phyloP scores from a whole-genome alignment of 2,329 filamentous ascomycete genomes.

The Cercospora citrullina region DNA sequence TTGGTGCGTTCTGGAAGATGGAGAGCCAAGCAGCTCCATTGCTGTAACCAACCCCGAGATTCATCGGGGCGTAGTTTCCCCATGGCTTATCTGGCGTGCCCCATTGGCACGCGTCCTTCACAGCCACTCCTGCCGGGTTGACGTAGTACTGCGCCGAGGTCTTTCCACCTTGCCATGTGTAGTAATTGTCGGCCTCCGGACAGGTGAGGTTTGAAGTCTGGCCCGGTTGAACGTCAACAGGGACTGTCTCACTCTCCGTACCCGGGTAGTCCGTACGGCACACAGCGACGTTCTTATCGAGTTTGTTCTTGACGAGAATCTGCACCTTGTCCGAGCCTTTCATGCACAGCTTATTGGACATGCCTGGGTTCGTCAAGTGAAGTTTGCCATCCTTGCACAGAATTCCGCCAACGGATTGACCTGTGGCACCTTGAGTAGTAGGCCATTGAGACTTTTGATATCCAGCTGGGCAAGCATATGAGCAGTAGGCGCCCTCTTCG shows the following conservation, averaged over 20 bases:
- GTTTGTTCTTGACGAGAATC: conserved; percentile 73
- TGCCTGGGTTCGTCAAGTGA: conserved; percentile 68
- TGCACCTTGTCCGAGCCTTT: conserved; percentile 62
- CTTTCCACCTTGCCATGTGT: conserved; percentile 68
- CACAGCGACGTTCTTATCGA: conserved; percentile 65
- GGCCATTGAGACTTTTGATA: conserved; percentile 96
- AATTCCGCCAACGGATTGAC: conserved; percentile 85
- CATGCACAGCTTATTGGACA: conserved; percentile 71
- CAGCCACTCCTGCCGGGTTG: conserved; percentile 72
- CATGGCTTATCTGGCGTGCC: conserved; percentile 56
- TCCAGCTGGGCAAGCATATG: conserved; percentile 86
- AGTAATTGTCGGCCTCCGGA: conserved; percentile 71
- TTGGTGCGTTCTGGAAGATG: conserved; percentile 81
- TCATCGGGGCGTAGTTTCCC: conserved; percentile 86
- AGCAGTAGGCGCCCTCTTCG: conserved; percentile 70
- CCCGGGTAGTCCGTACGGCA: conserved; percentile 98
- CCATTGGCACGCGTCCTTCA: conserved; percentile 77
- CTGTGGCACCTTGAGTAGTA: conserved; percentile 69
- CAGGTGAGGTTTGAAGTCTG: conserved; percentile 66
- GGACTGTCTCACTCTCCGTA: conserved; percentile 83
- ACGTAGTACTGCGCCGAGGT: conserved; percentile 97
- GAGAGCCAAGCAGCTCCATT: conserved; percentile 73
- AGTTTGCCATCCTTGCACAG: conserved; percentile 78
- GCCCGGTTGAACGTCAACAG: conserved; percentile 64
- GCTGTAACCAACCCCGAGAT: conserved; percentile 76